Base-by-base conservation (phyloP, 1,284 basidiomycete genomes). In the Boletus mariae region DNA sequence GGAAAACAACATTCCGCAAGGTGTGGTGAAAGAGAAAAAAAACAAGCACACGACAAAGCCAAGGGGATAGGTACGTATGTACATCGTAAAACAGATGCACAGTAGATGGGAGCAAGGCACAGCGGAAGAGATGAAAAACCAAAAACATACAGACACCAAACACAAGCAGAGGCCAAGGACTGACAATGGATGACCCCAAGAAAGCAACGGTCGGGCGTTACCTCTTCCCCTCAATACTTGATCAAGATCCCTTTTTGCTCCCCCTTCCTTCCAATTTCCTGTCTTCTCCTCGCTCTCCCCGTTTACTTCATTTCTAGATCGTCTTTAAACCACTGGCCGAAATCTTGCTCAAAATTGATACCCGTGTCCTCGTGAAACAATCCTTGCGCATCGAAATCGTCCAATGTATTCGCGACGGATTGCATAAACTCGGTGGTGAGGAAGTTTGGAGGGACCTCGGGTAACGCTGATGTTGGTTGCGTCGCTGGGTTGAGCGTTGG, bases 271-370 rank as follows among this genome's bases (percentile, higher is more conserved):
- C 47, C 46, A 17, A 38, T 49, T 41, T 35, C 41, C 31, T 17
- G 25, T 23, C 47, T 23, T n/a, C 44, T 29, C 40, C 25, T 9
- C 38, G 3, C 47, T 28, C 12, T 23, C 37, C 17, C 37, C n/a
- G 4, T 13, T 60, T 40, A 67, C 58, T 68, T 71, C 54, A 68
- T 57, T 2, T 68, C 66, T 51, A 71, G 63, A 57, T 80, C 79
- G 51, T 80, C 75, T 23, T 81, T 81, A 60, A 86, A 85, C 84
- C 84, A 86, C 59, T 83, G 80, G 47, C 80, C 80, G 66, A 85
- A 85, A 60, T 84, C 83, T 60, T 81, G 73, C 66, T 85, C 84
- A 57, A 85, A 85, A 61, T 83, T 79, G 62, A 84, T 68, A 49
- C 55, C 52, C 29, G 78, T 75, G 3, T 74, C 74, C 37, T 78